A percentile compares a stretch with the other conserved stretches of the same genome.
phyloP scores from a whole-genome alignment of 192 early-diverging fungal genomes.

The Gorgonomyces haynaldii region DNA sequence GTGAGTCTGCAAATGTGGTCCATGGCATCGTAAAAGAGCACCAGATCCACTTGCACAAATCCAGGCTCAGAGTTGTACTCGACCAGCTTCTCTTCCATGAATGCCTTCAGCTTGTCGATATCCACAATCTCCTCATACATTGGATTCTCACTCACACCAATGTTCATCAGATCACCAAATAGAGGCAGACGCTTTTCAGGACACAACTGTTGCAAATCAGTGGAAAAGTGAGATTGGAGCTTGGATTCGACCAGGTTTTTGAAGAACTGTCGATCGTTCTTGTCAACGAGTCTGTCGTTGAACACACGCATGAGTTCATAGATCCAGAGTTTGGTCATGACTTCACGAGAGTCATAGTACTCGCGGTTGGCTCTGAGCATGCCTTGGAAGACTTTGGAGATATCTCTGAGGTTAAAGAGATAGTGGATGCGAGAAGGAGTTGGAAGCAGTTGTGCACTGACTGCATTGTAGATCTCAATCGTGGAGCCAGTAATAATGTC shows the following conservation, averaged over 20 bases:
- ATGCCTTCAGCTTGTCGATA: conserved; percentile 28
- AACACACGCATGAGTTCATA: conserved; percentile 46
- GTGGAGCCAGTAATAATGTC: conserved; percentile 42
- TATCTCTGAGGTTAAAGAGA: conserved; percentile 47
- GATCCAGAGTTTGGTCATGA: conserved; percentile 41
- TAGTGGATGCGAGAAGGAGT: conserved; percentile 52
- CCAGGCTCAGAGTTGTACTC: conserved; percentile 47
- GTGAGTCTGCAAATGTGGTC: conserved; percentile 51
- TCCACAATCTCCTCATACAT: conserved; percentile 40
- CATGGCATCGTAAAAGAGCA: conserved; percentile 44
- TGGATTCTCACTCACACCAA: conserved; percentile 20
- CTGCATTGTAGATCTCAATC: conserved; percentile 43
- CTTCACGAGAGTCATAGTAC: conserved; percentile 40
- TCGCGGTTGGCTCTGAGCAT: conserved; percentile 39
- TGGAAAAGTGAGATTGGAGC: conserved; percentile 30
- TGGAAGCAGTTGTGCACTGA: conserved; percentile 38
- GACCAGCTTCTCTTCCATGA: conserved; percentile 40
- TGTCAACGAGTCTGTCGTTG: conserved; percentile 39
- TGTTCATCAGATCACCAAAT: conserved; percentile 44
- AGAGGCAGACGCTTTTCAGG: conserved; percentile 34
- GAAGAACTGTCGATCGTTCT: conserved; percentile 37
- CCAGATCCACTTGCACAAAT: conserved; percentile 37
- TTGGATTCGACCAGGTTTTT: conserved; percentile 43
- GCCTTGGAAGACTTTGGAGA: conserved; percentile 52
- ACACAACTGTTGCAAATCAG: conserved; percentile 32